Evolutionary conservation across 768 basidiomycete genomes (phyloP).

Genomic region (Pilatotrama ljubarskyi): DNA sequence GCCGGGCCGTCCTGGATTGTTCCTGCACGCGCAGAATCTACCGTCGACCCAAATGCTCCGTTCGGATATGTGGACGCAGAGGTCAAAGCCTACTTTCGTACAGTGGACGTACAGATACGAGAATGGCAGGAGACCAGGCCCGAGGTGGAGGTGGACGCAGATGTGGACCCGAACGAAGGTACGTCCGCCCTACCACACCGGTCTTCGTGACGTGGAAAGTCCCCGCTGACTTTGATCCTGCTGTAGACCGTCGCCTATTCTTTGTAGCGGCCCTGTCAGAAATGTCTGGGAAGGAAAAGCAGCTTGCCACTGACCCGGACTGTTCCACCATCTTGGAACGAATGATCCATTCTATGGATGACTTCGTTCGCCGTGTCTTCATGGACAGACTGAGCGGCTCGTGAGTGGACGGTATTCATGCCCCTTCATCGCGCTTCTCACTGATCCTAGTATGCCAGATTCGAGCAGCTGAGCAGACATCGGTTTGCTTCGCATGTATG

Average conservation of each 20-base stretch:
- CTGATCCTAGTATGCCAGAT: slow-evolving; percentile 41
- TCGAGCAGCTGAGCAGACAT: slow-evolving; percentile 65
- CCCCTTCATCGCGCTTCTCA: slow-evolving; percentile 8
- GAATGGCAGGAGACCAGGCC: slow-evolving; percentile 73
- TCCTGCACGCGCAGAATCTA: slow-evolving; percentile 37
- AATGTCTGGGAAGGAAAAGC: slow-evolving; percentile 85
- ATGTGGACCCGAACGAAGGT: slow-evolving; percentile 74
- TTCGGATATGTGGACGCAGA: slow-evolving; percentile 90
- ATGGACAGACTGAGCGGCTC: slow-evolving; percentile 84
- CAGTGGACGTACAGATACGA: slow-evolving; percentile 83
- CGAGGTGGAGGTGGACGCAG: slow-evolving; percentile 43
- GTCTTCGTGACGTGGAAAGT: no score
- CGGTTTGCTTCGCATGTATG: slow-evolving; percentile 96
- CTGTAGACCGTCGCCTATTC: slow-evolving; percentile 23
- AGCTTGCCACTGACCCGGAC: slow-evolving; percentile 91
- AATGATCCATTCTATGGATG: slow-evolving; percentile 91
- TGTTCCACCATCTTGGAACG: slow-evolving; percentile 89
- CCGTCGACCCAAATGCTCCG: slow-evolving; percentile 65
- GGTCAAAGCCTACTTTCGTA: slow-evolving; percentile 90
- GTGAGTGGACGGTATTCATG: slow-evolving; percentile 49
- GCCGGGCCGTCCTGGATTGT: slow-evolving; percentile 75
- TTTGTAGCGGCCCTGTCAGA: slow-evolving; percentile 67
- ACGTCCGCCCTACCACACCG: slow-evolving; percentile 15
- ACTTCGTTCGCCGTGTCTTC: slow-evolving; percentile 91
- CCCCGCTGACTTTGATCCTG: neutral